Evolutionary conservation across 257 asterid genomes (phyloP).

Genomic region (Lithospermum erythrorhizon): DNA sequence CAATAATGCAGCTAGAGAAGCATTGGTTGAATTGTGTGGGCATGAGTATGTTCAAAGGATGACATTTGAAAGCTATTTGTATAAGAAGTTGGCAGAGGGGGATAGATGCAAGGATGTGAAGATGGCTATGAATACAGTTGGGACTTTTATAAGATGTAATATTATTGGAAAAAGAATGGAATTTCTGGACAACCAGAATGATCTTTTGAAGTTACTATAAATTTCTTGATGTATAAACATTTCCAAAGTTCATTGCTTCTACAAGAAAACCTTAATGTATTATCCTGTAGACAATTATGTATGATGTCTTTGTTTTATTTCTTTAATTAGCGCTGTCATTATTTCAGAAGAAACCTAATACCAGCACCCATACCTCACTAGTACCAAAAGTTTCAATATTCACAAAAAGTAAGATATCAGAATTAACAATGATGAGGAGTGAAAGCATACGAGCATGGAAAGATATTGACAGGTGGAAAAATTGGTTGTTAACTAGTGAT

Average conservation of each 20-base stretch:
- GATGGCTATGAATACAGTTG: slow-evolving; percentile 48
- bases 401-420: not conserved
- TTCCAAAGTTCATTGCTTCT: too few relatives aligned
- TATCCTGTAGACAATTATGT: too few relatives aligned
- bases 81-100: slow-evolving; percentile 58
- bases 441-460: too few relatives aligned
- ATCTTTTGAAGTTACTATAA: not conserved
- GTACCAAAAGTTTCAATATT: not conserved
- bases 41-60: slow-evolving; percentile 70
- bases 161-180: slow-evolving; percentile 40
- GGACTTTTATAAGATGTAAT: slow-evolving; percentile 55
- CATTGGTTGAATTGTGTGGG: slow-evolving; percentile 82
- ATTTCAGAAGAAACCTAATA: too few relatives aligned
- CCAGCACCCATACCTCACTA: too few relatives aligned
- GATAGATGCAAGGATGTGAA: slow-evolving; percentile 42
- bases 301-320: too few relatives aligned
- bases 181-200: slow-evolving; percentile 6
- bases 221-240: too few relatives aligned
- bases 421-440: not conserved
- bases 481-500: not conserved
- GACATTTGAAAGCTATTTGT: slow-evolving; percentile 79
- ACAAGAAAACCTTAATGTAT: not conserved
- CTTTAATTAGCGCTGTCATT: not conserved
- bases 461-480: too few relatives aligned
- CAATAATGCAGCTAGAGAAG: slow-evolving; percentile 68